These are phyloP conservation scores for Orychophragmus violaceus DNA, from an alignment of 345 rosid genomes.

Conservation along the genomic window DNA sequence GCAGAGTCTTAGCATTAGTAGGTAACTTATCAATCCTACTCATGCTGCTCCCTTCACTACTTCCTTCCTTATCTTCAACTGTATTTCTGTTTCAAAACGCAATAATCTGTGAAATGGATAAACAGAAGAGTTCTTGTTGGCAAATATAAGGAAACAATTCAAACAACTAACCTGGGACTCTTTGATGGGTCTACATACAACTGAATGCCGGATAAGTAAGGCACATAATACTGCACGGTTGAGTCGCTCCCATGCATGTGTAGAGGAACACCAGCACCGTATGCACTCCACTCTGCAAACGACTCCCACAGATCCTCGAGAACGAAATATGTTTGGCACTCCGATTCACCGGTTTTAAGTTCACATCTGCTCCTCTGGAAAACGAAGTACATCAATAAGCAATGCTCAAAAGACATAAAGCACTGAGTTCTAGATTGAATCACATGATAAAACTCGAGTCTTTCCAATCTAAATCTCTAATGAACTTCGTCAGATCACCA, in stretches of 20 bases:
- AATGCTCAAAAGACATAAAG: not conserved
- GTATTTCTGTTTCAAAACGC: constrained; percentile 38
- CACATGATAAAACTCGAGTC: not conserved
- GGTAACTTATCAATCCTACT: constrained; percentile 38
- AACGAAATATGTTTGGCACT: constrained; percentile 40
- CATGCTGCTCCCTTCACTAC: constrained; percentile 63
- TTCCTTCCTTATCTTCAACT: constrained; percentile 67
- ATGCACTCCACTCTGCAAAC: constrained; percentile 87
- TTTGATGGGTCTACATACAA: constrained; percentile 54
- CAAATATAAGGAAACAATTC: not conserved
- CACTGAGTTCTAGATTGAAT: not conserved
- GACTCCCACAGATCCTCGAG: constrained; percentile 87
- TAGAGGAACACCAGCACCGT: constrained; percentile 90
- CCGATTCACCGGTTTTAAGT: constrained; percentile 14
- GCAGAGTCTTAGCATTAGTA: constrained; percentile 31
- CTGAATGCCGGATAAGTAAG: constrained; percentile 89
- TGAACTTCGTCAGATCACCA: not conserved
- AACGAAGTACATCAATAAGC: not conserved
- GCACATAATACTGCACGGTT: constrained; percentile 84
- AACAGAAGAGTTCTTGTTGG: not conserved
- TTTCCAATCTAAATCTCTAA: constrained; percentile 1
- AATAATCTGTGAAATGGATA: not conserved
- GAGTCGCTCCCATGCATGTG: constrained; percentile 63
- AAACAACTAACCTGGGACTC: constrained; percentile 44
- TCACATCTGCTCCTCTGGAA: constrained; percentile 38